Evolutionary conservation across 768 basidiomycete species (phyloP), one percentile per base, ranked within the genome.

Genomic region (Clavaria fumosa): DNA sequence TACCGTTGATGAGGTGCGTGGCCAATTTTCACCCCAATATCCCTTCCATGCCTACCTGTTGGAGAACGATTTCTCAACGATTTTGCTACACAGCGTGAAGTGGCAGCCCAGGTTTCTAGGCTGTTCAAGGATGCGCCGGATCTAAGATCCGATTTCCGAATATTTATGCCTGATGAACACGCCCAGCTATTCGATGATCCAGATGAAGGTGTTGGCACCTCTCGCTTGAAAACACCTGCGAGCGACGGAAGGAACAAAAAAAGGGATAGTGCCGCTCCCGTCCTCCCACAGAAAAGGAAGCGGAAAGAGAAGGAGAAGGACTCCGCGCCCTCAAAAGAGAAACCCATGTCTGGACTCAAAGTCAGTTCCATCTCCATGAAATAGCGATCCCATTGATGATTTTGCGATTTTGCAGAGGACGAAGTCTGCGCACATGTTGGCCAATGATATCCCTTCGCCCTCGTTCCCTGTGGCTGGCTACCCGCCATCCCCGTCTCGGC

Each of bases 121-220:
- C 57, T 85, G 7, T 83, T 86, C 60, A 75, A 76, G 43, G 77
- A 84, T 46, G 75, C 72, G 6, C 76, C 78, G 0, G 82, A 85
- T 53, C 53, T 86, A 24, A 67, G 76, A 27, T 65, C 70, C 33
- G 80, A 81, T 43, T 84, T 86, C 46, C 66, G 71, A 20, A 66
- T 78, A 38, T 85, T 85, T 54, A 70, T 85, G 63, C 78, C 79
- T 0, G 75, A 71, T 49, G 61, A 64, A 50, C 63, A 58, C 35
- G 72, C 68, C 37, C 59, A 60, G 41, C 47, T 65, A 26, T 52
- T 70, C 14, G 70, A 72, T 32, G 72, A 75, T 45, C 53, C 19
- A 18, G 41, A 38, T 5, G 21, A 19, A 15, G 7, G 22, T n/a
- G 6, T n/a, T 19, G 17, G 20, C 30, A 22, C 17, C 5, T 20